Evolutionary conservation across 129 eudicot genomes (phyloP).

Genomic region (Deinandra increscens): DNA sequence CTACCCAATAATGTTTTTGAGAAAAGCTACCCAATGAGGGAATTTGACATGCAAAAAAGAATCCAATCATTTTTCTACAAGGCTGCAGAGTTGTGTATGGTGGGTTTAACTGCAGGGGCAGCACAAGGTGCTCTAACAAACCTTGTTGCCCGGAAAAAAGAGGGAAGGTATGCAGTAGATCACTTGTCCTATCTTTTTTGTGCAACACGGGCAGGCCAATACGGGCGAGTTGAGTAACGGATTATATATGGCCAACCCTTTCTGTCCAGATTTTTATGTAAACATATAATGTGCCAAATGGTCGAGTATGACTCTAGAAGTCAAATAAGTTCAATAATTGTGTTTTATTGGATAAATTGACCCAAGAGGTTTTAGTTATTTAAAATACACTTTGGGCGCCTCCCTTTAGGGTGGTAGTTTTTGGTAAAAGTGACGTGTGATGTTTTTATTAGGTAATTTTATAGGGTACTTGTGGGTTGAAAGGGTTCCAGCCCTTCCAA

Average conservation of each 20-base stretch:
- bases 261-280: neutral
- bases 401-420: no score
- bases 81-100: conserved; percentile 93
- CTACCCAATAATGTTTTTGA: conserved; percentile 94
- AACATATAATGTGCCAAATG: neutral
- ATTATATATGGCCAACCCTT: neutral
- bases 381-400: neutral
- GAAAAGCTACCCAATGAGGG: conserved; percentile 79
- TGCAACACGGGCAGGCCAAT: neutral
- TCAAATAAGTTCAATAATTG: neutral
- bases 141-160: conserved; percentile 63
- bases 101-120: conserved; percentile 88
- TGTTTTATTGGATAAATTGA: neutral
- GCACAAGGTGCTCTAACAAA: conserved; percentile 81
- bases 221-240: neutral
- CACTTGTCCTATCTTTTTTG: neutral
- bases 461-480: no score
- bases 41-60: conserved; percentile 88
- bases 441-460: no score
- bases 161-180: conserved; percentile 56
- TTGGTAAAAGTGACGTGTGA: no score
- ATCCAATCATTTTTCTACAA: conserved; percentile 83
- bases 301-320: neutral
- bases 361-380: neutral
- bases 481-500: no score